Base-by-base conservation (phyloP, 1,139 yeast genomes). In the Geotrichum armillariae region DNA sequence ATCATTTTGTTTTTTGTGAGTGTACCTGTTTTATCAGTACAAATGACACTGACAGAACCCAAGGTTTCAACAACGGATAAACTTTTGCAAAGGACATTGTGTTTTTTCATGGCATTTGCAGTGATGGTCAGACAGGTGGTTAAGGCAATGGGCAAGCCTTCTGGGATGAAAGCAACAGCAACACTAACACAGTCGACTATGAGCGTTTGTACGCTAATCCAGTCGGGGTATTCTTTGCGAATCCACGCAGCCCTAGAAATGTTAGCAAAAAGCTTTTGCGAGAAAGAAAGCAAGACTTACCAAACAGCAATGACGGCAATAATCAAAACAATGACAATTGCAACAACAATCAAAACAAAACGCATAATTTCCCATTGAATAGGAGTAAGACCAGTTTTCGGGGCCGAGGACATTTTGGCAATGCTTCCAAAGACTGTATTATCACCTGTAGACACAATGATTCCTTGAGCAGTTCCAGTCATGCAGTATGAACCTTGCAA, bases 61-160 rank as follows among this genome's bases (percentile, higher is more conserved):
- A 76, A 61, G 21, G 79, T 77, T 56, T 76, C 80, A 32, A 88
- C 95, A 62, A 89, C 82, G 14, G 95, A 95, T 55, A 87, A 73
- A 64, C 72, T 68, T 52, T 77, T 68, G 36, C 76, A 75, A 59
- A 76, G 67, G 16, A 75, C 76, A 52, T 72, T 64, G 55, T 71
- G 69, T 41, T 68, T 62, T 23, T 66, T 74, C 79, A 76, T 74
- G 9, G 67, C 74, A 48, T 65, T 70, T 14, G 79, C 78, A 27
- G 78, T 76, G 34, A 75, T 74, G 3, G 76, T 69, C 68, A 76
- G 66, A 29, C 78, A 74, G 37, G 76, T 74, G 37, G 80, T 76
- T 49, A 77, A 68, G 14, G 77, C 79, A 43, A 76, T 75, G 49
- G 79, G 77, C 52, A 77, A 66, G 18, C 80, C 76, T 31, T 77